Evolutionary conservation across 768 basidiomycete genomes (phyloP).

Genomic region (Termitomyces sp.): DNA sequence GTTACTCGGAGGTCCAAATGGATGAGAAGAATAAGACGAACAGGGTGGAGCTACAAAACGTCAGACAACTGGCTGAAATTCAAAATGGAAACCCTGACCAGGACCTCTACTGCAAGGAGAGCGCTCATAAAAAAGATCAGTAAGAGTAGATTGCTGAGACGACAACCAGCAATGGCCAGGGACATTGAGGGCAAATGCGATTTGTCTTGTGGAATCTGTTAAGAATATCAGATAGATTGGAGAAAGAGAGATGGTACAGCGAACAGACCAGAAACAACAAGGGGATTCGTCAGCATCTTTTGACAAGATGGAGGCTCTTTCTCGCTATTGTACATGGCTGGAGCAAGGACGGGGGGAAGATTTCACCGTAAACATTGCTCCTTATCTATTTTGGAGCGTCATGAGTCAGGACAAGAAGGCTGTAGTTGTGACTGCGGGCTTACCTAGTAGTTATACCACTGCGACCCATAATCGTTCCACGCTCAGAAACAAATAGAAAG

Average conservation of each 20-base stretch:
- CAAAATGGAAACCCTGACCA: neutral
- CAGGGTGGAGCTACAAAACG: neutral
- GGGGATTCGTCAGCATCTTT: neutral
- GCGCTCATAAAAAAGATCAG: neutral
- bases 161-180: too few species aligned
- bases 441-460: neutral
- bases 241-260: neutral
- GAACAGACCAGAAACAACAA: neutral
- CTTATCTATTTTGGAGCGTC: neutral
- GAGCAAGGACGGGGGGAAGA: neutral
- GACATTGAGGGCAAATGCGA: neutral
- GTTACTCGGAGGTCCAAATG: neutral
- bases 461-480: neutral
- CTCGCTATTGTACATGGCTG: neutral
- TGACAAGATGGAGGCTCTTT: neutral
- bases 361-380: neutral
- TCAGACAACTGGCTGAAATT: neutral
- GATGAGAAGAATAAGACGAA: neutral
- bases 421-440: neutral
- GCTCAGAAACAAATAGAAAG: neutral
- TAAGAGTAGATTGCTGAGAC: too few species aligned
- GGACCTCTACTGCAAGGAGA: neutral
- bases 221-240: neutral
- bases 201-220: neutral
- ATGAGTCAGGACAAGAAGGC: neutral